Base-by-base conservation (phyloP, 1,284 basidiomycete species). In the Pseudozyma tsukubaensis region DNA sequence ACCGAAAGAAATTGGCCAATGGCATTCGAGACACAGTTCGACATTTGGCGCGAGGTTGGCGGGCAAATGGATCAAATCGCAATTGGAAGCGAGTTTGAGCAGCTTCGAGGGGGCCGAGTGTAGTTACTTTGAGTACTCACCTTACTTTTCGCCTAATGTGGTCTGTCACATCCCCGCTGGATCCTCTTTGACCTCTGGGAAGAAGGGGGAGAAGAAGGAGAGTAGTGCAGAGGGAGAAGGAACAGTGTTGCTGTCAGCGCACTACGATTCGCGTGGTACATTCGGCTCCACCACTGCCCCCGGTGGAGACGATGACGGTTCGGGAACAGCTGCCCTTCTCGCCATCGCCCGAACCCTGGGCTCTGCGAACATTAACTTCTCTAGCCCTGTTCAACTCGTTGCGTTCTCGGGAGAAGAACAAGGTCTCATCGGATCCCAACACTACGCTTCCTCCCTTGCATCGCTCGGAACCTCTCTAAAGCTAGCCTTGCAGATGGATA, bases 341-440 rank as follows among this genome's bases (percentile, higher is more conserved):
- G 70, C 74, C 53, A 63, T 85, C 32, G 82, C 82, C 1, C 74
- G 82, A 0, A 47, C 64, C 6, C 54, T 85, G 16, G 64, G 65
- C 19, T 42, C 58, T 0, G 58, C 72, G 4, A 35, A 45, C 0
- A 35, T 80, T 14, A 16, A 51, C 7, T 74, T 81, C 7, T 74
- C 80, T 47, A 39, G 32, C 1, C 78, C 76, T 8, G 58, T 85
- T 34, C 76, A 79, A n/a, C 70, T 85, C 19, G 74, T 80, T 32
- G 75, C 77, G n/a, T 85, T 85, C 54, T 60, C 74, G 0, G 84
- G 84, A 13, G 85, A 85, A 48, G 85, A 85, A 58, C 85, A 85
- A 65, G 85, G 78, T 3, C 66, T 79, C 18, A 64, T 79, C 8
- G 78, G 79, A 0, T 79, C 77, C 5, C 50, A 71, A 16, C 21